Percentiles rank a stretch among this genome's conserved stretches.
phyloP scores from a whole-genome alignment of 2,329 filamentous ascomycete species.

The Aureobasidium sp. region DNA sequence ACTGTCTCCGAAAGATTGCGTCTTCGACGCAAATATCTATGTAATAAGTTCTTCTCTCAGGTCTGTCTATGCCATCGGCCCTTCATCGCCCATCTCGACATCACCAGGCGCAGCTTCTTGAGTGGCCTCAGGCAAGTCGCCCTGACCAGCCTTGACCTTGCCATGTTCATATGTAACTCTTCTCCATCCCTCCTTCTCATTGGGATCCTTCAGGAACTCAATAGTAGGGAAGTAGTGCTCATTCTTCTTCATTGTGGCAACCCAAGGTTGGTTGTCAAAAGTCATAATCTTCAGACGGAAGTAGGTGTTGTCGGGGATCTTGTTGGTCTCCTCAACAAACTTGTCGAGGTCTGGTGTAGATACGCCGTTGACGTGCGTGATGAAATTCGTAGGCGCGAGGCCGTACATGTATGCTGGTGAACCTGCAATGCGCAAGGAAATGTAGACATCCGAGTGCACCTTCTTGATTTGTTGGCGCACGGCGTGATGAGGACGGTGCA shows the following conservation, averaged over 20 bases:
- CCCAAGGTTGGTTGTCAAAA: conserved; percentile 97
- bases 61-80: not conserved
- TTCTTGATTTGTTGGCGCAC: conserved; percentile 96
- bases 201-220: conserved; percentile 52
- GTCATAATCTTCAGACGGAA: conserved; percentile 97
- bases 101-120: conserved; percentile 3
- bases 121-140: conserved; percentile 17
- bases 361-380: conserved; percentile 88
- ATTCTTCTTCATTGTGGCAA: conserved; percentile 99
- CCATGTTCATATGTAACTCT: conserved; percentile 47
- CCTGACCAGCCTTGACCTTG: conserved; percentile 25
- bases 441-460: conserved; percentile 92
- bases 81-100: conserved; percentile 5
- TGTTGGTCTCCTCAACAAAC: conserved; percentile 72
- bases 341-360: conserved; percentile 71
- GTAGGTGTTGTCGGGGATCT: conserved; percentile 94
- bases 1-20: not conserved
- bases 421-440: conserved; percentile 75
- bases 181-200: conserved; percentile 46
- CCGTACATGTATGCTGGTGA: conserved; percentile 85
- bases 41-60: not conserved
- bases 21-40: not conserved
- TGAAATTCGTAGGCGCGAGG: conserved; percentile 91
- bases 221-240: conserved; percentile 81
- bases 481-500: conserved; percentile 90